These are phyloP conservation scores for Trichophyton mentagrophytes DNA, from an alignment of 2,329 filamentous ascomycete species.

Conservation along the genomic window DNA sequence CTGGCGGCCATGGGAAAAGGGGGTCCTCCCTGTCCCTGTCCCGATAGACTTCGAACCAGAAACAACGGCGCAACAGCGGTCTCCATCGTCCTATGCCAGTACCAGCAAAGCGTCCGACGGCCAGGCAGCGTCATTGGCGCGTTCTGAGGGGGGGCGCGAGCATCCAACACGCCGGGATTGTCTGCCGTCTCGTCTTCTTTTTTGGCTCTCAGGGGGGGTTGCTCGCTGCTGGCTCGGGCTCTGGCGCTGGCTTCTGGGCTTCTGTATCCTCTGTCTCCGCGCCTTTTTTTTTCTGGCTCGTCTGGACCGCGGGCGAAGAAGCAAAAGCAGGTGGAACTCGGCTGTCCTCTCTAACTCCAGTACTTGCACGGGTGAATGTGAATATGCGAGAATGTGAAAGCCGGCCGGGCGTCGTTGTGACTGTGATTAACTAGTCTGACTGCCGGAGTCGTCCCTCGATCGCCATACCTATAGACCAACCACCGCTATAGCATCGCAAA, in stretches of 20 bases:
- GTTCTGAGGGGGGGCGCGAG: neutral
- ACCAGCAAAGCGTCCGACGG: neutral
- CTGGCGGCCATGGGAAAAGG: neutral
- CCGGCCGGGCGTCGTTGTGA: neutral
- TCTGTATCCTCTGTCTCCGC: too few species aligned
- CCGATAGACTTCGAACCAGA: neutral
- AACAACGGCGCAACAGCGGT: slow-evolving; percentile 1
- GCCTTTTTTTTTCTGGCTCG: neutral
- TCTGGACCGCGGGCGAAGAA: neutral
- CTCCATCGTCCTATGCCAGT: slow-evolving; percentile 2
- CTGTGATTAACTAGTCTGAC: too few species aligned
- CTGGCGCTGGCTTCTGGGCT: too few species aligned
- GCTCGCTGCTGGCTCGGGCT: too few species aligned
- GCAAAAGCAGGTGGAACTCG: neutral
- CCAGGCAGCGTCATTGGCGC: neutral
- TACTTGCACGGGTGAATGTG: neutral
- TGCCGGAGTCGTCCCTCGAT: neutral
- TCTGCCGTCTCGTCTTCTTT: neutral
- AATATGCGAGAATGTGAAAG: neutral
- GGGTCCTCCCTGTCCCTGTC: neutral
- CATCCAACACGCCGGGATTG: slow-evolving; percentile 3
- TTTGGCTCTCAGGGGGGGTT: neutral
- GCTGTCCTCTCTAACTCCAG: neutral
- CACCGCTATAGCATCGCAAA: neutral
- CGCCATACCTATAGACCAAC: neutral